These are phyloP conservation scores for Corylus heterophylla DNA, from an alignment of 306 rosid genomes.

Conservation along the genomic window DNA sequence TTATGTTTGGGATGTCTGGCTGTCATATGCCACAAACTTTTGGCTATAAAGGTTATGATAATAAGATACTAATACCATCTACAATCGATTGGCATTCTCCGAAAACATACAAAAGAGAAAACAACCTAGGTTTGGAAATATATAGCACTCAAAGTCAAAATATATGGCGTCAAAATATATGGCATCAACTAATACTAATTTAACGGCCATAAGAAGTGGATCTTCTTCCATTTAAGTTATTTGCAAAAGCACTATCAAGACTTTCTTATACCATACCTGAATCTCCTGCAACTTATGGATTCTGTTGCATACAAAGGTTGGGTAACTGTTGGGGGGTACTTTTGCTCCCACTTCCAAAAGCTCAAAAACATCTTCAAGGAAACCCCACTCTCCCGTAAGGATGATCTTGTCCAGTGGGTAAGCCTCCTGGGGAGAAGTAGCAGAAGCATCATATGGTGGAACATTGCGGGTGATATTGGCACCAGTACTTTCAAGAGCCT, in stretches of 20 bases:
- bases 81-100: not conserved
- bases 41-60: not conserved
- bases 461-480: conserved; percentile 52
- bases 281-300: conserved; percentile 48
- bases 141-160: not conserved
- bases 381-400: conserved; percentile 65
- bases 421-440: conserved; percentile 71
- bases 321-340: conserved; percentile 46
- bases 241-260: conserved; percentile 5
- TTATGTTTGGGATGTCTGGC: not conserved
- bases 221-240: not conserved
- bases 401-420: conserved; percentile 79
- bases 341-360: conserved; percentile 36
- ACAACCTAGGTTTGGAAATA: not conserved
- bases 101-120: not conserved
- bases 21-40: not conserved
- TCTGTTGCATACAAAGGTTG: conserved; percentile 63
- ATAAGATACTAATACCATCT: not conserved
- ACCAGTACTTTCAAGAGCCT: conserved; percentile 54
- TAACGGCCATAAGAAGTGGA: not conserved
- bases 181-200: conserved; percentile 3
- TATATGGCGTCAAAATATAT: conserved; percentile 8
- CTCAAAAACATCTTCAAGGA: conserved; percentile 62
- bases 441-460: conserved; percentile 71
- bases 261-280: conserved; percentile 44